Percentiles rank a stretch among this genome's conserved stretches.
Conservation (phyloP, 768 basidiomycete species). For the Filobasidium wieringae region DNA sequence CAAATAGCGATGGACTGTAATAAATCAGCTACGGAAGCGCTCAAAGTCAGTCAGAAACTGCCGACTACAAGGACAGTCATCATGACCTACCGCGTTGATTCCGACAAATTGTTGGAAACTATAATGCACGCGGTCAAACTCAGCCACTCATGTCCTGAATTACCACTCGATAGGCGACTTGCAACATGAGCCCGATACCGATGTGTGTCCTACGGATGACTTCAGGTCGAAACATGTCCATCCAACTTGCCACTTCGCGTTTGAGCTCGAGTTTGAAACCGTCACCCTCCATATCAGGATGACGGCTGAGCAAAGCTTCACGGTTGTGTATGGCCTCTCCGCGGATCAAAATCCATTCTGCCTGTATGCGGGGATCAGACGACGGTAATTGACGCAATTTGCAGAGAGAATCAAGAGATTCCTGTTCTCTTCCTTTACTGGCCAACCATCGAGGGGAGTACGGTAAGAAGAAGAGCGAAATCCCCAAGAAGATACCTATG, state of each 20-base stretch:
- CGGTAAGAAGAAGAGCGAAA: conserved; percentile 7
- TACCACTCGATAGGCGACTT: too few relatives aligned
- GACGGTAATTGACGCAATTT: conserved; percentile 8
- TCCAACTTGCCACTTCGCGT: conserved; percentile 7
- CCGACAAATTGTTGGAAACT: conserved; percentile 21
- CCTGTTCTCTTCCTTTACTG: conserved; percentile 12
- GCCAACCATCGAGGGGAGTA: conserved; percentile 23
- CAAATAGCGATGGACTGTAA: too few relatives aligned
- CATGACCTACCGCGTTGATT: conserved; percentile 16
- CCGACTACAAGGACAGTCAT: too few relatives aligned
- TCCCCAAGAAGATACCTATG: conserved; percentile 3
- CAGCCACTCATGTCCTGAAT: too few relatives aligned
- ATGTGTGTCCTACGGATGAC: conserved; percentile 10
- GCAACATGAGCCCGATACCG: conserved; percentile 17
- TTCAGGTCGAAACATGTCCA: conserved; percentile 6
- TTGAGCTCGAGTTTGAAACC: background rate
- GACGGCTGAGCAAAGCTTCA: conserved; percentile 3
- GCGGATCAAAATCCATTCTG: conserved; percentile 16
- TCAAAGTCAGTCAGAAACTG: too few relatives aligned
- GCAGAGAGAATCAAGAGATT: conserved; percentile 12
- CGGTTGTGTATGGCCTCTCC: conserved; percentile 11
- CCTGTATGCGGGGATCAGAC: conserved; percentile 13
- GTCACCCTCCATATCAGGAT: conserved; percentile 7
- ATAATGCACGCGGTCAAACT: too few relatives aligned
- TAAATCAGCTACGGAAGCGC: too few relatives aligned